Conservation (phyloP, 345 rosid genomes). For the Camelina neglecta region DNA sequence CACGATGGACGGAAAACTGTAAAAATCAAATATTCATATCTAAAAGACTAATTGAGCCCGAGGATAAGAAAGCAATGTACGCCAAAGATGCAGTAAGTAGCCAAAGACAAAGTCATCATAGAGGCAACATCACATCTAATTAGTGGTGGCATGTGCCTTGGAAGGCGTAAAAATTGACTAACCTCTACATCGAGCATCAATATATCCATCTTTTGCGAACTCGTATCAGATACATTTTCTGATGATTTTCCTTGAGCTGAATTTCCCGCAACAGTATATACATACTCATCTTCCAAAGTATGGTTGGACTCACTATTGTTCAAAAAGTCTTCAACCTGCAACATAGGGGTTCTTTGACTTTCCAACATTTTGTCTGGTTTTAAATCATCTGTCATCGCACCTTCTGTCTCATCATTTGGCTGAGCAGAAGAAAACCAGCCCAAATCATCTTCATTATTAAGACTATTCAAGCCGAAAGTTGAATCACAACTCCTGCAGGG, state of each 20-base stretch:
- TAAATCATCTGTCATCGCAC: conserved; percentile 51
- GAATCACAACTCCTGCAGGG: conserved; percentile 81
- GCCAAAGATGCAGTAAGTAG: conserved; percentile 5
- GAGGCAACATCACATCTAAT: conserved; percentile 3
- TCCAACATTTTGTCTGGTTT: conserved; percentile 50
- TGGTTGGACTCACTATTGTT: conserved; percentile 43
- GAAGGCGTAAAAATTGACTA: conserved; percentile 34
- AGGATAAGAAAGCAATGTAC: conserved; percentile 3
- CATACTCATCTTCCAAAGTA: conserved; percentile 47
- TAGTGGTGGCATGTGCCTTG: conserved; percentile 1
- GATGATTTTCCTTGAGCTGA: conserved; percentile 38
- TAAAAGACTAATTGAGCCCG: background rate
- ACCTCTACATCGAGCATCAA: conserved; percentile 56
- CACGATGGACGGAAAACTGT: conserved; percentile 1
- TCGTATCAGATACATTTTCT: conserved; percentile 28
- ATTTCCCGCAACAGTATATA: conserved; percentile 39
- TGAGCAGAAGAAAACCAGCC: conserved; percentile 73
- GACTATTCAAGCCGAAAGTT: conserved; percentile 69
- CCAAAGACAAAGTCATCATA: conserved; percentile 28
- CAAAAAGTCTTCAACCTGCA: conserved; percentile 47
- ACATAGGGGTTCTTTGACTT: conserved; percentile 47
- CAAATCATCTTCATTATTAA: conserved; percentile 65
- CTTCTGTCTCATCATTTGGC: conserved; percentile 59
- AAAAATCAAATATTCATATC: conserved; percentile 17
- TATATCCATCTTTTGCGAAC: conserved; percentile 47